Base-by-base conservation (phyloP, 371 early-diverging fungal species). In the Mortierella sp. region DNA sequence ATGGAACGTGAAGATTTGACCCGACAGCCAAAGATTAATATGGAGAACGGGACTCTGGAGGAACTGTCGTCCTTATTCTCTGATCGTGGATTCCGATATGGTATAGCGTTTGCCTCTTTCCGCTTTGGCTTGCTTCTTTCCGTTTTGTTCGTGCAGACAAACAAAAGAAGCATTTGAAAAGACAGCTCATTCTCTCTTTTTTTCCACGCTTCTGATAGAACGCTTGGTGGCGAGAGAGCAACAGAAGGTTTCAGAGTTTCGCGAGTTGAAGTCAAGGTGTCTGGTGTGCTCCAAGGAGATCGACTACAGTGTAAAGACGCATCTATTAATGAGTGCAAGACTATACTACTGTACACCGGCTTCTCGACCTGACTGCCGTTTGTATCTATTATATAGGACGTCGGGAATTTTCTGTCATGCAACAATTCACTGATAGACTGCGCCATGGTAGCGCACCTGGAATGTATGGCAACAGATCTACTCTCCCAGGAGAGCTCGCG, bases 381-480 rank as follows among this genome's bases (percentile, higher is more conserved):
- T 11, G 2, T 14, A 34, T 34, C 17, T 2, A n/a, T 6, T 44
- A 1, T 46, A 37, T 28, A 50, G 41, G 26, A 42, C 19, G n/a
- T 15, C 19, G 21, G 39, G 6, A 41, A 28, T 41, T 46, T 56
- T 12, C 47, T 65, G 14, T 50, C 52, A 0, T 72, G 72, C 48
- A 50, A 26, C 21, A 71, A 60, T 43, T 4, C 53, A 9, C 8
- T n/a, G 17, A 39, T 17, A 8, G 39, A 43, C 32, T 75, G 76
- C n/a, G 43, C 28, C 8, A 64, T 75, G 69, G 49, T 75, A 11
- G 59, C 70, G 2, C 76, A 75, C 53, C 27, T 75, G 6, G 64
- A 60, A 27, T 75, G 76, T 32, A 60, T 75, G 61, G 69, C 76
- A 4, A 44, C 31, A 9, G 50, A 15, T 8, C 46, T 75, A 43